A percentile compares a stretch with the other conserved stretches of the same genome.
Evolutionary conservation across 495 filamentous ascomycete genomes (phyloP).

Genomic region (Penicillium crystallinum): DNA sequence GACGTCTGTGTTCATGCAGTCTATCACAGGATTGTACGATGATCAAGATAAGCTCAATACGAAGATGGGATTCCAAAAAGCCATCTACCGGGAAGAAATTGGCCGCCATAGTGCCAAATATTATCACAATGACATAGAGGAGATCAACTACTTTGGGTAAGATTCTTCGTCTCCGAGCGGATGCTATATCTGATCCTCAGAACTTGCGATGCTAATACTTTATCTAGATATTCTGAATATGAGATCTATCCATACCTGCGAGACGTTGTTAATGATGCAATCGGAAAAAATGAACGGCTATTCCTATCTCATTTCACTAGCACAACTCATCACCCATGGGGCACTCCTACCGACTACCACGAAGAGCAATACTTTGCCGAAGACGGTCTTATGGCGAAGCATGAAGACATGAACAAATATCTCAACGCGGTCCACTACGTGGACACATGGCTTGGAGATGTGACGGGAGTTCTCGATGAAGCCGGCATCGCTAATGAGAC

Average conservation of each 20-base stretch:
- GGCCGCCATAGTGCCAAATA: conserved; percentile 20
- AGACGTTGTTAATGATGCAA: conserved; percentile 29
- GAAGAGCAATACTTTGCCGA: conserved; percentile 23
- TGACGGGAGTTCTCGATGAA: conserved; percentile 36
- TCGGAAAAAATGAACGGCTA: conserved; percentile 25
- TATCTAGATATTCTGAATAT: conserved; percentile 10
- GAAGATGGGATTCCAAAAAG: conserved; percentile 32
- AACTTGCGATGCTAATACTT: neutral
- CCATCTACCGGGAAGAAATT: conserved; percentile 28
- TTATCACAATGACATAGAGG: conserved; percentile 22
- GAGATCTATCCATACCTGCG: conserved; percentile 18
- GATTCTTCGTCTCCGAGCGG: neutral
- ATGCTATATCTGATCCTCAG: neutral
- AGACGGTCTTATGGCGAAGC: conserved; percentile 10
- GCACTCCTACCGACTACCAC: conserved; percentile 24
- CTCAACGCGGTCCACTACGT: conserved; percentile 40
- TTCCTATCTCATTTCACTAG: conserved; percentile 39
- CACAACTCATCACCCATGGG: conserved; percentile 40
- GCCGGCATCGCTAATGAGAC: conserved; percentile 40
- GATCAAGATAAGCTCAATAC: conserved; percentile 28
- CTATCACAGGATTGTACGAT: conserved; percentile 37
- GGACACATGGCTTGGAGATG: conserved; percentile 37
- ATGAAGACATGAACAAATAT: conserved; percentile 33
- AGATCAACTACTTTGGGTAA: conserved; percentile 41
- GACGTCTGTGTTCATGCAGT: conserved; percentile 37